Conservation (phyloP, 345 rosid species). For the Lepidium sativum region DNA sequence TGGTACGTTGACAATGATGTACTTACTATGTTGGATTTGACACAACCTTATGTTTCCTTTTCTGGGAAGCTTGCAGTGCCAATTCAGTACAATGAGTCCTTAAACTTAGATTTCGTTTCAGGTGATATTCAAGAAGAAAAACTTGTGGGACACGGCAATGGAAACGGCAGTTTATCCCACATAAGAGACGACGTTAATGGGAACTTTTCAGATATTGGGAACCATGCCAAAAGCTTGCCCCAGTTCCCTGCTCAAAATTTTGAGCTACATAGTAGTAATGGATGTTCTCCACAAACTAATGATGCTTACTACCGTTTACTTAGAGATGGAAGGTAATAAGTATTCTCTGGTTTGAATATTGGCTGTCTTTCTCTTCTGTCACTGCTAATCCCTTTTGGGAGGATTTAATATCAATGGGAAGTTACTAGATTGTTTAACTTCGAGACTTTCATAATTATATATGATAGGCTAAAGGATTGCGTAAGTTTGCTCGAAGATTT, state of each 20-base stretch:
- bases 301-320: conserved; percentile 49
- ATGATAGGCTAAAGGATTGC: conserved; percentile 60
- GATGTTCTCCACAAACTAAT: conserved; percentile 26
- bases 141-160: conserved; percentile 27
- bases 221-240: conserved; percentile 26
- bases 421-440: not conserved
- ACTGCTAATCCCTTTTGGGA: not conserved
- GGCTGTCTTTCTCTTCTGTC: not conserved
- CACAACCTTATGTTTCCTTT: not conserved
- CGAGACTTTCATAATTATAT: not conserved
- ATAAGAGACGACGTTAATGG: conserved; percentile 27
- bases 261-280: conserved; percentile 25
- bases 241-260: conserved; percentile 18
- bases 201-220: conserved; percentile 32
- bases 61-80: not conserved
- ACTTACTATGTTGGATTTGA: not conserved
- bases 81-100: conserved; percentile 10
- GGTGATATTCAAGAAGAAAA: conserved; percentile 34
- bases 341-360: conserved; percentile 4
- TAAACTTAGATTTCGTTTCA: conserved; percentile 23
- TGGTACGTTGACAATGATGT: conserved; percentile 40
- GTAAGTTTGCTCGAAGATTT: conserved; percentile 65
- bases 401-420: conserved; percentile 3
- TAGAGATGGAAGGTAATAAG: conserved; percentile 60
- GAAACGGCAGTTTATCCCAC: conserved; percentile 28